These are phyloP conservation scores for Acmispon strigosus DNA, from an alignment of 306 rosid genomes.

Conservation along the genomic window DNA sequence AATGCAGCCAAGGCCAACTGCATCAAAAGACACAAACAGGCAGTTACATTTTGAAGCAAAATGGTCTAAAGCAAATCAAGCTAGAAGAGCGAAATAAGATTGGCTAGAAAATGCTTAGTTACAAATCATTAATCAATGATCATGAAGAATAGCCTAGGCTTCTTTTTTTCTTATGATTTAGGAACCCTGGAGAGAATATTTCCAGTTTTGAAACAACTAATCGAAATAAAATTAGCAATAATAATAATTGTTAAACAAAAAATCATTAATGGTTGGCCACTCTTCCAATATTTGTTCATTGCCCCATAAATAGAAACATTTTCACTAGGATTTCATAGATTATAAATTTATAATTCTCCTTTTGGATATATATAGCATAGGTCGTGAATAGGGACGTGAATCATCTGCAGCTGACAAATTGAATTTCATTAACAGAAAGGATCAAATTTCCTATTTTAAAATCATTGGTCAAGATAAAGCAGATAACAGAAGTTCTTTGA, in stretches of 20 bases:
- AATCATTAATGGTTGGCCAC: background rate
- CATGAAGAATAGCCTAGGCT: background rate
- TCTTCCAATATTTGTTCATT: background rate
- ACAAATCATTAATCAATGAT: background rate
- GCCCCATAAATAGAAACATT: background rate
- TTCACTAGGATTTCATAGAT: background rate
- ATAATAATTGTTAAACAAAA: background rate
- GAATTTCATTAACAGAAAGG: background rate
- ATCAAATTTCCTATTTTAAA: background rate
- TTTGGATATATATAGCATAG: background rate
- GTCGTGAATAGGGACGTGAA: background rate
- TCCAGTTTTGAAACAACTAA: background rate
- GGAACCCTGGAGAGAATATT: background rate
- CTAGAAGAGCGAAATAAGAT: background rate
- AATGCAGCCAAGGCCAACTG: conserved; percentile 85
- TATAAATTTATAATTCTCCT: too few species aligned
- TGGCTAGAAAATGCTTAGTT: background rate
- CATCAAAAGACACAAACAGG: conserved; percentile 25
- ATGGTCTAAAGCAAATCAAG: background rate
- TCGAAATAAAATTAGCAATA: too few species aligned
- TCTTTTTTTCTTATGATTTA: background rate
- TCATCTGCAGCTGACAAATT: background rate
- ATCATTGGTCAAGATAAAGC: background rate
- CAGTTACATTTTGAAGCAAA: too few species aligned
- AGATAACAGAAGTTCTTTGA: background rate